Conservation (phyloP, 2,329 filamentous ascomycete genomes). For the Ceratocystis diversiconidia region DNA sequence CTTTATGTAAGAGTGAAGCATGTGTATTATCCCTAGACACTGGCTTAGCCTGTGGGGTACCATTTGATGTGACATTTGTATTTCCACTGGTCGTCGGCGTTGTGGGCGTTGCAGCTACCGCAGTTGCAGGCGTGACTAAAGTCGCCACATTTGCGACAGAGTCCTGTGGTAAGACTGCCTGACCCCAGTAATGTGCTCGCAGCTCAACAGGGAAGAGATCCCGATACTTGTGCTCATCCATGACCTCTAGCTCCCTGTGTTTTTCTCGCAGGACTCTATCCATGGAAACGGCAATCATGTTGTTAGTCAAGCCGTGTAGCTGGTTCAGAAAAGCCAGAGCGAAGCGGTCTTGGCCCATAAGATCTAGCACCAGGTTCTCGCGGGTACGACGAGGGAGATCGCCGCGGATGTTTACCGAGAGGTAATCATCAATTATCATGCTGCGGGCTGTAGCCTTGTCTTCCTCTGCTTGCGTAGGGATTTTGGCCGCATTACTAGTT, state of each 20-base stretch:
- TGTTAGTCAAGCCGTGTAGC: constrained; percentile 1
- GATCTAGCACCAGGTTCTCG: constrained; percentile 9
- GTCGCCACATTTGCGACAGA: background rate
- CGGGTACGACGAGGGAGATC: constrained; percentile 14
- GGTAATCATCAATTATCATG: constrained; percentile 6
- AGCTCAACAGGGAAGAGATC: background rate
- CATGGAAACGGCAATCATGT: constrained; percentile 3
- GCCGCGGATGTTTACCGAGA: constrained; percentile 9
- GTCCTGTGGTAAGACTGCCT: background rate
- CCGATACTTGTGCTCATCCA: background rate
- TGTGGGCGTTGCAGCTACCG: background rate
- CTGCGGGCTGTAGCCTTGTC: background rate
- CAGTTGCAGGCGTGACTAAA: background rate
- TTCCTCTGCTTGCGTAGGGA: background rate
- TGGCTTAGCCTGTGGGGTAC: background rate
- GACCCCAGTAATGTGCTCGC: background rate
- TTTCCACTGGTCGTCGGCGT: background rate
- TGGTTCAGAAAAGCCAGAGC: constrained; percentile 3
- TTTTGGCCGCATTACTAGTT: background rate
- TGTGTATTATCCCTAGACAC: background rate
- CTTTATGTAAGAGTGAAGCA: background rate
- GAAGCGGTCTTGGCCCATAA: constrained; percentile 7
- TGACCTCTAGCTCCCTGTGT: background rate
- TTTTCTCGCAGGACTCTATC: constrained; percentile 4
- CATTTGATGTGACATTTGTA: background rate